Base-by-base conservation (phyloP, 768 basidiomycete genomes). In the Hysterangium stoloniferum region DNA sequence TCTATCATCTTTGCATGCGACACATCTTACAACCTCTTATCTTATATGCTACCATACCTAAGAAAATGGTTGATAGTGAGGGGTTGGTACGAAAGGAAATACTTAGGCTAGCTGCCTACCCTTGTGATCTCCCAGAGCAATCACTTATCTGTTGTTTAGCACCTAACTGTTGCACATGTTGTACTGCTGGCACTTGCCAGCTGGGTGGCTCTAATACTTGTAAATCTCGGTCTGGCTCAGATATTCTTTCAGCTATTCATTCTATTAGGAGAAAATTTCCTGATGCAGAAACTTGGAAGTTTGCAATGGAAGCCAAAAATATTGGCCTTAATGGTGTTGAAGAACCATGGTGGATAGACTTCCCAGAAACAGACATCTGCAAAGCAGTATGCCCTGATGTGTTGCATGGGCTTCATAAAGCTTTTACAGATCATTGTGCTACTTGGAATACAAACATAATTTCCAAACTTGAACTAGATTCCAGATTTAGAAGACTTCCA, bases 381-480 rank as follows among this genome's bases (percentile, higher is more conserved):
- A 42, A 36, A 40, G 24, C n/a, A 29, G 27, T 40, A 9, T 22
- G 29, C 20, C 19, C 46, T 24, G 45, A 29, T 8, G 19, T 40
- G 40, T 42, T 33, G 9, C 44, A 33, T 52, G 28, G 38, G 29
- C 43, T 32, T 52, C n/a, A n/a, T n/a, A n/a, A n/a, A n/a, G n/a
- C n/a, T n/a, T n/a, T n/a, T n/a, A 31, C 56, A 35, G 31, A 58
- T 44, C 58, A 44, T 46, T 45, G 59, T 4, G 37, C 52, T 6
- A 60, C 47, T 6, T 69, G 67, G 65, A 40, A 42, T 17, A 53
- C 47, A 7, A 31, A 56, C 6, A 40, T 52, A 1, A 51, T 58
- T 12, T 60, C 59, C 0, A 42, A 48, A 2, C 54, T 58, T 4
- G 71, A 71, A 45, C 54, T 76, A 29, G 74, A 77, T 57, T 55